Conservation (phyloP, 73 alveolate genomes). For the Stentor coeruleus region DNA sequence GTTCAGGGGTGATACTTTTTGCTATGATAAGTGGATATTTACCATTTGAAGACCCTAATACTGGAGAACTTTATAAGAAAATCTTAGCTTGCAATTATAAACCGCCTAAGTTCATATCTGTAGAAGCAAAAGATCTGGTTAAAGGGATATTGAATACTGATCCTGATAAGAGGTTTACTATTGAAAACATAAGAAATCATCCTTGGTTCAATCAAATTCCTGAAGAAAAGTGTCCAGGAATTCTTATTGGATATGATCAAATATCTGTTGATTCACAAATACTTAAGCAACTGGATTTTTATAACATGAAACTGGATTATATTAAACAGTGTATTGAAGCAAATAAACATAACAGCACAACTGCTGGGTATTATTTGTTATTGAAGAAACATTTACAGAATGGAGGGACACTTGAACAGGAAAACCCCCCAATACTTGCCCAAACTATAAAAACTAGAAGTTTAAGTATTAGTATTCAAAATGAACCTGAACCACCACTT, state of each 20-base stretch:
- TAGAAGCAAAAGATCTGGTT: conserved; percentile 66
- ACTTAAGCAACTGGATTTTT: conserved; percentile 26
- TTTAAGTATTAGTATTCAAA: too few species aligned
- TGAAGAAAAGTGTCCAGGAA: conserved; percentile 41
- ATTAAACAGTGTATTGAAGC: conserved; percentile 66
- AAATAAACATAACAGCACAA: conserved; percentile 83
- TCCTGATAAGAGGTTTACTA: conserved; percentile 81
- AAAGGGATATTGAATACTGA: conserved; percentile 74
- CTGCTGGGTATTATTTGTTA: conserved; percentile 85
- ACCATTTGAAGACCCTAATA: conserved; percentile 84
- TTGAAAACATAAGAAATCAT: conserved; percentile 69
- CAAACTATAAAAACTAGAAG: too few species aligned
- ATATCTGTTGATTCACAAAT: conserved; percentile 48
- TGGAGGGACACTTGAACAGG: conserved; percentile 68
- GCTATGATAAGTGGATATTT: conserved; percentile 81
- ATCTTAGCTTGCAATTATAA: conserved; percentile 55
- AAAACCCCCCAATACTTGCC: too few species aligned
- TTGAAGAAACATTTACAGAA: conserved; percentile 71
- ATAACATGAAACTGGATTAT: conserved; percentile 43
- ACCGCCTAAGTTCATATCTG: conserved; percentile 74
- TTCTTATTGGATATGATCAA: conserved; percentile 42
- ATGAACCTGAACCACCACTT: too few species aligned
- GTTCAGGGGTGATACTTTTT: conserved; percentile 88
- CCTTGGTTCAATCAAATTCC: conserved; percentile 77
- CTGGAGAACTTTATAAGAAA: conserved; percentile 53